Evolutionary conservation across 148 eudicot genomes (phyloP).

Genomic region (Chenopodium suecicum): DNA sequence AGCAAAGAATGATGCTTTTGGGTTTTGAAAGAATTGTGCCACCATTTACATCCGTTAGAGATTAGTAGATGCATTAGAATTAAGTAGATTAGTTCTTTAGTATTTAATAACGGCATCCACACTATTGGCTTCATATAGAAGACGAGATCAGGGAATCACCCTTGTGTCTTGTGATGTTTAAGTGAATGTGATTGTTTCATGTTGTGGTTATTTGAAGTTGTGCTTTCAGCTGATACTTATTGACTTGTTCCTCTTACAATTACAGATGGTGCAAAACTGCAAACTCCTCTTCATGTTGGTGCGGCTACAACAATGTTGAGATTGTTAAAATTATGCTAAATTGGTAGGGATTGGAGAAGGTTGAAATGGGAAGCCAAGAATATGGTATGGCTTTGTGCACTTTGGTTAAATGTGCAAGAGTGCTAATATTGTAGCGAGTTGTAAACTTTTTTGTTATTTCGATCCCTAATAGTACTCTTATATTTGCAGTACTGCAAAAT

Average conservation of each 20-base stretch:
- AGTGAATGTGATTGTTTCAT: neutral
- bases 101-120: neutral
- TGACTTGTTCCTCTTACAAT: conserved; percentile 1
- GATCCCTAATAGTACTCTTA: neutral
- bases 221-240: neutral
- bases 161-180: neutral
- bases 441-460: neutral
- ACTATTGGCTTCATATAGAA: neutral
- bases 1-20: neutral
- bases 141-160: neutral
- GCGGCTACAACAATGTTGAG: conserved; percentile 86
- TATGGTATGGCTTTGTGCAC: conserved; percentile 52
- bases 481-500: conserved; percentile 88
- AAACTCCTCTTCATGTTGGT: conserved; percentile 92
- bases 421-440: neutral
- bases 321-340: conserved; percentile 67
- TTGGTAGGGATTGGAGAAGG: conserved; percentile 65
- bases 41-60: neutral
- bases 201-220: no score
- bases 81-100: neutral
- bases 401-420: neutral
- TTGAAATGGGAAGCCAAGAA: conserved; percentile 88
- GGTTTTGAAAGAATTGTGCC: neutral
- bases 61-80: neutral
- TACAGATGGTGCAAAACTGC: conserved; percentile 58